Evolutionary conservation across 768 basidiomycete genomes (phyloP), one percentile per base, ranked within the genome.

Genomic region (Leucocoprinus leucothites): DNA sequence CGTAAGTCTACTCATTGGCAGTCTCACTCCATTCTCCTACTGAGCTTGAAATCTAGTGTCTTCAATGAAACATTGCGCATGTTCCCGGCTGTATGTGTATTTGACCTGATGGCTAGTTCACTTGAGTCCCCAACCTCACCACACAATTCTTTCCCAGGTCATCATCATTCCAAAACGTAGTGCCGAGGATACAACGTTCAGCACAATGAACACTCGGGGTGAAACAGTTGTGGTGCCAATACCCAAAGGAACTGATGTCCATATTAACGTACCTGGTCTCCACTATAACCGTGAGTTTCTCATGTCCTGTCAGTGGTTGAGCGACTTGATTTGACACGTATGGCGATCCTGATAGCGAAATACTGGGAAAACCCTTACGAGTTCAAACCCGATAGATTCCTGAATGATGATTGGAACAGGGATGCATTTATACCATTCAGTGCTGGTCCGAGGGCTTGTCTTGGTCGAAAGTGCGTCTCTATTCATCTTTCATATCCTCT

Each of bases 311-410:
- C 13, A 34, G 74, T 62, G 18, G 68, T 65, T 4, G 18, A 41
- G 25, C 36, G 9, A n/a, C n/a, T n/a, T n/a, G n/a, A n/a, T n/a
- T n/a, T n/a, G n/a, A n/a, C 18, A 21, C 9, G 6, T 11, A 34
- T 35, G 16, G 16, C 21, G 34, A 34, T 45, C 5, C 14, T n/a
- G n/a, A 18, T 44, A 80, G 79, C 78, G 7, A 67, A 71, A 25
- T 79, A 78, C 61, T 80, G 79, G 78, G 58, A 70, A 25, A 70
- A 78, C 31, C 78, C 78, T 1, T 42, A 72, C 18, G 55, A 48
- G 8, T 80, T 78, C 63, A 68, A 66, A 0, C 61, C 61, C 6
- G 58, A 59, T 14, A 51, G 61, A 13, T 63, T 63, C 51, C 24
- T 60, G 24, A 19, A 51, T 14, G 38, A 48, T 2, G 59, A 57